These are phyloP conservation scores for Cyclotella baltica DNA, from an alignment of 108 stramenopile species.

Conservation along the genomic window DNA sequence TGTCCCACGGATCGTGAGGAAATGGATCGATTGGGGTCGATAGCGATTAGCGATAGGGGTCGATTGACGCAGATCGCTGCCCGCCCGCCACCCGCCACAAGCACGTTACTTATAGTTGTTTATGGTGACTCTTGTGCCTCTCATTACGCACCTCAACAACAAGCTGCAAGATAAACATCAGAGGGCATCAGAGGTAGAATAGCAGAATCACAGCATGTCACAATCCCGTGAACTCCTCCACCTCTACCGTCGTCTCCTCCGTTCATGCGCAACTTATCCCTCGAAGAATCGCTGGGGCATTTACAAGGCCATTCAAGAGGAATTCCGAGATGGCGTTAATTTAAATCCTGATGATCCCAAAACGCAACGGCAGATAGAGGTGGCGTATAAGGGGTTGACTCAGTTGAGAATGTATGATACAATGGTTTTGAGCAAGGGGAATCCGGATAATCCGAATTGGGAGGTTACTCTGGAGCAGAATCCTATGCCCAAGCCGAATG, in stretches of 20 bases:
- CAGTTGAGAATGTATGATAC: slow-evolving; percentile 83
- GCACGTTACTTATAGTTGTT: too few relatives aligned
- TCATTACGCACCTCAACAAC: too few relatives aligned
- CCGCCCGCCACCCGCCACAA: too few relatives aligned
- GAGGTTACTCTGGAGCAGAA: slow-evolving; percentile 82
- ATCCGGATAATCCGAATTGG: slow-evolving; percentile 68
- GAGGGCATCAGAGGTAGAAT: too few relatives aligned
- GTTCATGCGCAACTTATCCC: slow-evolving; percentile 77
- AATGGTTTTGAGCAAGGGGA: slow-evolving; percentile 48
- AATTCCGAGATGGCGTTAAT: slow-evolving; percentile 68
- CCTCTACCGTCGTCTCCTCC: slow-evolving; percentile 73
- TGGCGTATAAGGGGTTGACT: slow-evolving; percentile 81
- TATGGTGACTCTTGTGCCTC: too few relatives aligned
- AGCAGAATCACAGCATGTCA: slow-evolving; percentile 47
- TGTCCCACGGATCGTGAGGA: too few relatives aligned
- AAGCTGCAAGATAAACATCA: too few relatives aligned
- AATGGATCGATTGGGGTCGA: too few relatives aligned
- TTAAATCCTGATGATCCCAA: slow-evolving; percentile 62
- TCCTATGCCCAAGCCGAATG: slow-evolving; percentile 76
- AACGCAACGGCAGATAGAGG: slow-evolving; percentile 65
- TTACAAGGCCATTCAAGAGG: slow-evolving; percentile 82
- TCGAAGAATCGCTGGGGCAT: slow-evolving; percentile 77
- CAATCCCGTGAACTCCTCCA: slow-evolving; percentile 58
- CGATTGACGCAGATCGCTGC: too few relatives aligned
- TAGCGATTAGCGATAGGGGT: too few relatives aligned